Evolutionary conservation across 257 asterid species (phyloP).

Genomic region (Gynochthodes officinalis): DNA sequence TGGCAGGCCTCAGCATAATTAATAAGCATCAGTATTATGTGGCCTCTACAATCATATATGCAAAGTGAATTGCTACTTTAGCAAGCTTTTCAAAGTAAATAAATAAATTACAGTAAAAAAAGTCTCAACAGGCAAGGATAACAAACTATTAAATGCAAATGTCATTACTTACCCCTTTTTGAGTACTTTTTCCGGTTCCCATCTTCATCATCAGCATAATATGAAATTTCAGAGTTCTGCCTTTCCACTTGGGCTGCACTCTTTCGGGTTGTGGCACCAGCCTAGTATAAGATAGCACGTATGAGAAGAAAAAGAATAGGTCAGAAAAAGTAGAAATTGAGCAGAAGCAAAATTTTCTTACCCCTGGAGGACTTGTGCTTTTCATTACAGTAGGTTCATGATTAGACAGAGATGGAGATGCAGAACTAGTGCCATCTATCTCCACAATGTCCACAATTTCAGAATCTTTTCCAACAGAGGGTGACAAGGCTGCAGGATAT

Average conservation of each 20-base stretch:
- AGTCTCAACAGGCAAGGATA: neutral
- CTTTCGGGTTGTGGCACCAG: constrained; percentile 84
- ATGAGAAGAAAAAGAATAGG: constrained; percentile 10
- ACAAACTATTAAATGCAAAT: constrained; percentile 9
- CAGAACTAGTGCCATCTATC: constrained; percentile 55
- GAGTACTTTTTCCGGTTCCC: constrained; percentile 74
- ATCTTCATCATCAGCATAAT: constrained; percentile 92
- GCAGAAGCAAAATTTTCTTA: constrained; percentile 32
- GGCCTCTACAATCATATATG: neutral
- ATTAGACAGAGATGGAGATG: constrained; percentile 52
- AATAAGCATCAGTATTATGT: neutral
- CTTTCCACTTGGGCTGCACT: constrained; percentile 58
- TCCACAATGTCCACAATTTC: constrained; percentile 51
- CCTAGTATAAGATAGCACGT: constrained; percentile 35
- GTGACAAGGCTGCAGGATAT: constrained; percentile 30
- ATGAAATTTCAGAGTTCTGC: constrained; percentile 73
- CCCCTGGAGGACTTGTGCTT: constrained; percentile 66
- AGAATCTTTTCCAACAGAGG: constrained; percentile 36
- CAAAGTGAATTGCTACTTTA: neutral
- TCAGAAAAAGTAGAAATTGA: neutral
- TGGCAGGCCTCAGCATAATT: neutral
- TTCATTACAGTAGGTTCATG: constrained; percentile 50
- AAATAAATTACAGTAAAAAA: no score
- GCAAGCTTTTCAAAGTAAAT: neutral
- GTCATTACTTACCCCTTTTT: constrained; percentile 57